Evolutionary conservation across 1,139 yeast genomes (phyloP).

Genomic region (Lodderomyces metapsilosis): DNA sequence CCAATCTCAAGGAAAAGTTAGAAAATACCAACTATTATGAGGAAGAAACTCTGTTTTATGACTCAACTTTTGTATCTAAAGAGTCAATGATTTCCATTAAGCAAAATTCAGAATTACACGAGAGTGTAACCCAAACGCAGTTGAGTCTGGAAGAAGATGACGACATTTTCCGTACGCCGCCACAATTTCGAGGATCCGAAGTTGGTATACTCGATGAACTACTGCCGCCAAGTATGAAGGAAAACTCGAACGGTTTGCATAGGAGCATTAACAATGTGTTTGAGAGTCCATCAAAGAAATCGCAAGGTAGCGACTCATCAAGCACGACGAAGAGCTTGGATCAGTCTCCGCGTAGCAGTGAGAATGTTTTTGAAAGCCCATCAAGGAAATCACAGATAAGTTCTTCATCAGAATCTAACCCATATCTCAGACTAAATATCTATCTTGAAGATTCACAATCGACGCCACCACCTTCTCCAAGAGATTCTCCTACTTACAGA

Average conservation of each 20-base stretch:
- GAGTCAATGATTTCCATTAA: not conserved
- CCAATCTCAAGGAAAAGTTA: not conserved
- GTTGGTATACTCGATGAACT: not conserved
- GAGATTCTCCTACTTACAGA: not conserved
- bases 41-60: not conserved
- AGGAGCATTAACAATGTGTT: not conserved
- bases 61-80: not conserved
- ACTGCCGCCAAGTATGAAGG: not conserved
- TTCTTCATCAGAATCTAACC: not conserved
- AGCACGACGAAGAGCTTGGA: too few relatives aligned
- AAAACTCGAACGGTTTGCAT: too few relatives aligned
- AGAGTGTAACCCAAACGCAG: not conserved
- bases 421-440: constrained; percentile 6
- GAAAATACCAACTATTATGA: not conserved
- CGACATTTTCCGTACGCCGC: not conserved
- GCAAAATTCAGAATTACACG: not conserved
- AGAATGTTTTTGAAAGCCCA: not conserved
- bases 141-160: not conserved
- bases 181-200: not conserved
- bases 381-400: not conserved
- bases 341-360: not conserved
- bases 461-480: constrained; percentile 1
- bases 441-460: constrained; percentile 4
- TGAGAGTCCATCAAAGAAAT: not conserved
- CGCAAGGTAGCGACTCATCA: too few relatives aligned